Evolutionary conservation across 75 land plant genomes (phyloP), one percentile per base, ranked within the genome.

Genomic region (Cupressus sempervirens): DNA sequence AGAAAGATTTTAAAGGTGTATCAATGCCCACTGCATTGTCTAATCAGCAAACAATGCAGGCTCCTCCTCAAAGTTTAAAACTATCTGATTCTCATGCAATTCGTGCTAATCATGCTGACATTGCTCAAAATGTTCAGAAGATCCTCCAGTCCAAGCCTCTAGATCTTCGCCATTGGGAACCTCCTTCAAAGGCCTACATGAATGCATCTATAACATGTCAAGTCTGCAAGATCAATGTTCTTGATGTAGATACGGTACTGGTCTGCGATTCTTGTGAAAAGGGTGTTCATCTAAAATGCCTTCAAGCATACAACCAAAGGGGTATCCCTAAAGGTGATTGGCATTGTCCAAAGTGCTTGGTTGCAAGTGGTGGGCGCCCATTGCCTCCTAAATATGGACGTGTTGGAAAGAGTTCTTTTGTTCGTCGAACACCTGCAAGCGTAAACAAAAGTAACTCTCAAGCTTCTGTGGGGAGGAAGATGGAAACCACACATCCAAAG

Each of bases 251-350:
- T 38, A 88, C 70, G 85, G 65, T 94, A 58, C 88, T 96, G 32
- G 85, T 94, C 80, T 96, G 98, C 88, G 98, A 96, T 89, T 86
- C 91, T 79, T 95, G 96, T 89, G 99, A 97, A 86, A 91, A 92
- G 50, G 95, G 87, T 32, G 91, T 82, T 82, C 99, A 97, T 81
- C 62, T 93, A n/a, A 92, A 88, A 41, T 97, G 98, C 81, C 84
- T 96, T 41, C 96, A 91, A 76, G 41, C 88, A 62, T 84, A 76
- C 83, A 86, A 86, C 85, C 85, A 84, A 58, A 92, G 87, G 83
- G 91, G 84, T 58, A 86, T 94, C 84, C 91, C 94, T 35, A 92
- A 92, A 88, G 91, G 89, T 83, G 99, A 97, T 54, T 97, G 98
- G 99, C 91, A 94, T 58, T 97, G 98, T 77, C 90, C 87, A 8